phyloP scores from a whole-genome alignment of 306 rosid genomes.

The Fragaria iinumae region DNA sequence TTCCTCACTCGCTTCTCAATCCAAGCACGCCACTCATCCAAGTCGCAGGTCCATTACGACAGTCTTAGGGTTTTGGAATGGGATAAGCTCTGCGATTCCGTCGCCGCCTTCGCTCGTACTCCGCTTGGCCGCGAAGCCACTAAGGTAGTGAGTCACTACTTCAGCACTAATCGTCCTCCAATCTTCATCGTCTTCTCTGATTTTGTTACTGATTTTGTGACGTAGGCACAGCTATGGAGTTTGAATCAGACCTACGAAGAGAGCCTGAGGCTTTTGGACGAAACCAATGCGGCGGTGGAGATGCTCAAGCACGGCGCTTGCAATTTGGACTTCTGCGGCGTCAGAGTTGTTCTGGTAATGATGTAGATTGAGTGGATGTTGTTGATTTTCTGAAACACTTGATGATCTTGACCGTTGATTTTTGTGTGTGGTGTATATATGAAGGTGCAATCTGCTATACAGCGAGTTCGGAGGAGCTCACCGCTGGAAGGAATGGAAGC shows the following conservation, averaged over 20 bases:
- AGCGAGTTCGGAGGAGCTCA: constrained; percentile 54
- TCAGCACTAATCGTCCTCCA: neutral
- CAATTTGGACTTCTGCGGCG: constrained; percentile 58
- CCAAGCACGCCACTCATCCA: constrained; percentile 17
- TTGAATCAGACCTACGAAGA: constrained; percentile 59
- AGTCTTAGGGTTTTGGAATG: constrained; percentile 83
- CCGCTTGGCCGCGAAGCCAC: constrained; percentile 74
- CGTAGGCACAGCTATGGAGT: constrained; percentile 72
- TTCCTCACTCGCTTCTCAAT: constrained; percentile 26
- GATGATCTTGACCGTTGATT: neutral
- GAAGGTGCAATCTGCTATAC: constrained; percentile 83
- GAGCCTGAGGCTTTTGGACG: constrained; percentile 68
- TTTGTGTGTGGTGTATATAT: constrained; percentile 34
- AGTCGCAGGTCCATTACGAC: constrained; percentile 44
- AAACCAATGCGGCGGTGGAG: constrained; percentile 86
- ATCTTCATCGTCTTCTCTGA: neutral
- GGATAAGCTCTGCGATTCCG: constrained; percentile 87
- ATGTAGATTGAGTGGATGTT: neutral
- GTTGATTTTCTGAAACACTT: neutral
- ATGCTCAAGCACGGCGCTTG: constrained; percentile 79
- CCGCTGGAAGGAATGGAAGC: constrained; percentile 64
- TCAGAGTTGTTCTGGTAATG: constrained; percentile 63
- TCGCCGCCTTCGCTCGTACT: constrained; percentile 79
- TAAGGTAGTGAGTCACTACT: constrained; percentile 35
- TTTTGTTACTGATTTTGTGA: neutral